These are phyloP conservation scores for Coemansia sp. DNA, from an alignment of 192 early-diverging fungal genomes.

Conservation along the genomic window DNA sequence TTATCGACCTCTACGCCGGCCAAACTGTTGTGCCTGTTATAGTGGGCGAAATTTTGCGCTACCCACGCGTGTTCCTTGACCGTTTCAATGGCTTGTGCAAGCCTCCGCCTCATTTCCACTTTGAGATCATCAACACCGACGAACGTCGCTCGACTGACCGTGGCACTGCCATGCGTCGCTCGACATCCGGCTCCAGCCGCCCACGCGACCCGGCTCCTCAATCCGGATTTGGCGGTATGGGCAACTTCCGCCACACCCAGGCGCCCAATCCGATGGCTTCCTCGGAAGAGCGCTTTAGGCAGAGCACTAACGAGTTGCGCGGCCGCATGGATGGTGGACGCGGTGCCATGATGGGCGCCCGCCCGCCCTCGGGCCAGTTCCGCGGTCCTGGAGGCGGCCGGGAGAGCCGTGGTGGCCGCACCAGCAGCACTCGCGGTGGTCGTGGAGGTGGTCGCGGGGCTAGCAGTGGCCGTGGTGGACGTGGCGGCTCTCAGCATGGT, in stretches of 20 bases:
- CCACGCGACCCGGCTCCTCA: constrained; percentile 32
- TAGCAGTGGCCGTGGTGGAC: constrained; percentile 42
- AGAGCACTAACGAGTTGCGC: constrained; percentile 49
- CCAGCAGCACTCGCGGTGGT: constrained; percentile 52
- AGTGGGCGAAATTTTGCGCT: constrained; percentile 67
- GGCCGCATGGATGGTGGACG: constrained; percentile 27
- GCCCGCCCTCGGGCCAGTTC: constrained; percentile 52
- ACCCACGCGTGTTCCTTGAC: constrained; percentile 77
- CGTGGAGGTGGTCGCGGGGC: constrained; percentile 60
- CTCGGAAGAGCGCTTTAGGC: constrained; percentile 52
- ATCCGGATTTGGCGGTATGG: constrained; percentile 49
- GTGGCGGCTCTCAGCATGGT: constrained; percentile 51
- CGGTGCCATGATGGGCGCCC: constrained; percentile 42
- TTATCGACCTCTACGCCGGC: constrained; percentile 59
- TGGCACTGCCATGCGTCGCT: constrained; percentile 52
- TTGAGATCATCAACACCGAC: constrained; percentile 55
- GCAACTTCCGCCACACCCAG: constrained; percentile 49
- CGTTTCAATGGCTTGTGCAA: constrained; percentile 72
- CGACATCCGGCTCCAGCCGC: constrained; percentile 44
- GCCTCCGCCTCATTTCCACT: constrained; percentile 61
- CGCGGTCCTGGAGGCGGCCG: constrained; percentile 58
- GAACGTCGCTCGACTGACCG: constrained; percentile 54
- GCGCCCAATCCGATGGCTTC: constrained; percentile 23
- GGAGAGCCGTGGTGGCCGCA: constrained; percentile 62
- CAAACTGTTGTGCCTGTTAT: constrained; percentile 46